Evolutionary conservation across 176 grass and related monocot genomes (phyloP), one percentile per base, ranked within the genome.

Genomic region (Aegilops speltoides): DNA sequence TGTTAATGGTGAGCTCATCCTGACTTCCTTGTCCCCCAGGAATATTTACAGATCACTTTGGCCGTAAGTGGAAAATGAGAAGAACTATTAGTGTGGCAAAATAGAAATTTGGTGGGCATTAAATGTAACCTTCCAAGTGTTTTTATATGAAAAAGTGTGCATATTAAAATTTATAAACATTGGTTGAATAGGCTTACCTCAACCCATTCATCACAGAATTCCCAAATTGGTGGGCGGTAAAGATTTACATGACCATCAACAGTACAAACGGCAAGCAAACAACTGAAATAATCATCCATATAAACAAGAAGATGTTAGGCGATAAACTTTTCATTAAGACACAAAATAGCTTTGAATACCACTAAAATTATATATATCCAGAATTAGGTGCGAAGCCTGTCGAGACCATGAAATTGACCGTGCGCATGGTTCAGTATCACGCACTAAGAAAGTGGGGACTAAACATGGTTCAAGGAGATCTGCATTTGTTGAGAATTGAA

Each of bases 321-420:
- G 3, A 71, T 23, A 82, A 75, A 48, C 7, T 28, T 75, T 16
- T 26, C 71, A 67, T 74, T 61, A 16, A 57, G 61, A 9, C 14
- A 65, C 19, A 80, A 80, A 23, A 6, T 28, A 23, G 64, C 8
- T 73, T 14, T 17, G 17, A 72, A 72, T 75, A 45, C 20, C 31
- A 36, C 40, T 24, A 79, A 52, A 77, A 79, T 11, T 61, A 77
- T 66, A 71, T 33, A 32, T 92, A 95, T 93, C 96, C 88, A 31
- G 67, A 93, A 79, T 91, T 94, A 86, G 92, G 85, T 66, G 93
- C 84, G 94, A 94, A 96, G 45, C 96, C 93, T 91, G 83, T 56
- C 87, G 79, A 84, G 92, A 98, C 96, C 96, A 98, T 77, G 93
- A 94, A 85, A 98, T 89, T 45, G 96, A 98, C 37, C 88, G 91